Conservation (phyloP, 768 basidiomycete species). For the Suillus fuscotomentosus region DNA sequence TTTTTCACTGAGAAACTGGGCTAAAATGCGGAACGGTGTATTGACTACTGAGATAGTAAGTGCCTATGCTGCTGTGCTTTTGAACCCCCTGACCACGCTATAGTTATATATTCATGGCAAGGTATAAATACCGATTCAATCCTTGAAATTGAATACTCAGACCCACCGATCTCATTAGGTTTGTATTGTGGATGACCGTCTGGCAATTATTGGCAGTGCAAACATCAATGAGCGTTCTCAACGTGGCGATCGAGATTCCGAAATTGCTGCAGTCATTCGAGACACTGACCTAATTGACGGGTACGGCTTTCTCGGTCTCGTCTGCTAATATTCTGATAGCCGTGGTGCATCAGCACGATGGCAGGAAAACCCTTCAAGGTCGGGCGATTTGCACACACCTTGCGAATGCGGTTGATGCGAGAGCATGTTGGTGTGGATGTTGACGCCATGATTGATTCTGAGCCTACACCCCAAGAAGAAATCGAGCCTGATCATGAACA, state of each 20-base stretch:
- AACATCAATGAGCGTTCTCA: conserved; percentile 98
- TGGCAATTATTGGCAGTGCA: conserved; percentile 93
- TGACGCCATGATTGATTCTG: conserved; percentile 79
- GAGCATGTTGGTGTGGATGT: conserved; percentile 97
- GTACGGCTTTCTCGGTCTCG: conserved; percentile 36
- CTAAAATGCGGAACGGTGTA: conserved; percentile 77
- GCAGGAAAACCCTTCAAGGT: conserved; percentile 93
- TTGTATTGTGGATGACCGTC: conserved; percentile 90
- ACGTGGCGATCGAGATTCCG: conserved; percentile 95
- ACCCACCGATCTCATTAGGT: conserved; percentile 19
- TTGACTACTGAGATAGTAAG: conserved; percentile 85
- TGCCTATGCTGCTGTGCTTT: not conserved
- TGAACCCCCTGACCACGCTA: conserved; percentile 9
- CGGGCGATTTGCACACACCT: conserved; percentile 93
- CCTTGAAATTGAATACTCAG: not conserved
- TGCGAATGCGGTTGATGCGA: conserved; percentile 92
- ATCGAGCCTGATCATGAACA: conserved; percentile 49
- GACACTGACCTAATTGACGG: conserved; percentile 98
- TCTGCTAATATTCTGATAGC: conserved; percentile 1
- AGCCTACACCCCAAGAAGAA: conserved; percentile 56
- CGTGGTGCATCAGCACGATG: conserved; percentile 68
- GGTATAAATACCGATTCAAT: conserved; percentile 28
- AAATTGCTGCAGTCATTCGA: conserved; percentile 87
- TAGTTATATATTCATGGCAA: conserved; percentile 91
- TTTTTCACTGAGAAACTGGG: conserved; percentile 93